phyloP scores from a whole-genome alignment of 352 stramenopile species.

The Phytophthora kernoviae region DNA sequence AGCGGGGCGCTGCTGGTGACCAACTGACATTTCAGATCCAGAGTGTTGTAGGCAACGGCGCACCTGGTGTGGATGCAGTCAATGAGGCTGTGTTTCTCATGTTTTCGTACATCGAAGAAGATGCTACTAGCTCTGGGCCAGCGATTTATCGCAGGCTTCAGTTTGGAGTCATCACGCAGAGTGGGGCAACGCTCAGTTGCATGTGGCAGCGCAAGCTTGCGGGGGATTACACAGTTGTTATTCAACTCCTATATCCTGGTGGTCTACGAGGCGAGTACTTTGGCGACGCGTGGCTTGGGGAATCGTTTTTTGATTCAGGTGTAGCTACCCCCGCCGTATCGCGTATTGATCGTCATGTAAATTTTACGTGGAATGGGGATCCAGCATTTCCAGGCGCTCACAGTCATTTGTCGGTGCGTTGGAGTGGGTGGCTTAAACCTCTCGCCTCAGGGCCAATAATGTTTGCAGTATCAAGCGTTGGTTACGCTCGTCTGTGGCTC shows the following conservation, averaged over 20 bases:
- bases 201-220: slow-evolving; percentile 52
- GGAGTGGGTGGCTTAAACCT: slow-evolving; percentile 72
- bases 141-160: slow-evolving; percentile 14
- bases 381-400: slow-evolving; percentile 50
- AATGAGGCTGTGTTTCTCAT: slow-evolving; percentile 23
- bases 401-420: slow-evolving; percentile 67
- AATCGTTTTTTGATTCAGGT: slow-evolving; percentile 9
- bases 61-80: slow-evolving; percentile 18
- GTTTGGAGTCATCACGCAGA: slow-evolving; percentile 19
- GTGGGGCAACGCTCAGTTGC: slow-evolving; percentile 29
- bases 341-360: slow-evolving; percentile 68
- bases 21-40: slow-evolving; percentile 60
- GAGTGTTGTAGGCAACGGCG: slow-evolving; percentile 50
- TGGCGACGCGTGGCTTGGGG: slow-evolving; percentile 60
- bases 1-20: slow-evolving; percentile 48
- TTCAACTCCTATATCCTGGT: slow-evolving; percentile 63
- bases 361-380: slow-evolving; percentile 72
- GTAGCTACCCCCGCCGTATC: slow-evolving; percentile 14
- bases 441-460: slow-evolving; percentile 41
- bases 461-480: slow-evolving; percentile 52
- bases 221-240: slow-evolving; percentile 52
- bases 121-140: slow-evolving; percentile 17
- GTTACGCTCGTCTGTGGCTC: slow-evolving; percentile 69
- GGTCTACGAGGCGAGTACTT: slow-evolving; percentile 76
- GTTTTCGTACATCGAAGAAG: slow-evolving; percentile 30